A percentile compares a stretch with the other conserved stretches of the same genome.
Conservation (phyloP, 2,329 filamentous ascomycete species). For the Neonectria magnoliae region DNA sequence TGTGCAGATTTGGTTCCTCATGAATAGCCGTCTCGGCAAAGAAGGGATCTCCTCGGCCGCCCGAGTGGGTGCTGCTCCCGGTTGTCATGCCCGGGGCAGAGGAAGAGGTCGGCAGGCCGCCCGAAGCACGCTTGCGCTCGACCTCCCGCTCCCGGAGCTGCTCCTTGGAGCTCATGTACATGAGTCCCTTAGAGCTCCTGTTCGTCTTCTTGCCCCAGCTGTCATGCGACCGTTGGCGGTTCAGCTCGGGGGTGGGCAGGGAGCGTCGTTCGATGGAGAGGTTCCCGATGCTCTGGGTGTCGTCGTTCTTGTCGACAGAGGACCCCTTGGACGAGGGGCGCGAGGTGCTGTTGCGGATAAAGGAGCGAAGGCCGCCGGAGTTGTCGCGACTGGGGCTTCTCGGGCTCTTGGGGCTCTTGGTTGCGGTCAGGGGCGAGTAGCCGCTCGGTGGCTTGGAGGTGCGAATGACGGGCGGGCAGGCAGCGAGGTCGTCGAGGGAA, state of each 20-base stretch:
- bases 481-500: slow-evolving; percentile 68
- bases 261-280: slow-evolving; percentile 68
- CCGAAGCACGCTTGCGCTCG: slow-evolving; percentile 65
- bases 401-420: slow-evolving; percentile 59
- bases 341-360: slow-evolving; percentile 63
- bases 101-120: slow-evolving; percentile 33
- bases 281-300: slow-evolving; percentile 71
- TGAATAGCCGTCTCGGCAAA: slow-evolving; percentile 64
- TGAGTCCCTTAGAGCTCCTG: slow-evolving; percentile 66
- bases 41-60: slow-evolving; percentile 57
- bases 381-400: slow-evolving; percentile 63
- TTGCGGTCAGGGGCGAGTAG: slow-evolving; percentile 75
- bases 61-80: slow-evolving; percentile 49
- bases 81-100: slow-evolving; percentile 50
- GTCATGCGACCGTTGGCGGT: slow-evolving; percentile 65
- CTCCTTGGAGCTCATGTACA: slow-evolving; percentile 81
- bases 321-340: slow-evolving; percentile 70
- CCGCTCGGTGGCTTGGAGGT: slow-evolving; percentile 85
- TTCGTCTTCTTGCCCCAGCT: slow-evolving; percentile 69
- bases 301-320: slow-evolving; percentile 64
- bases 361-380: slow-evolving; percentile 64
- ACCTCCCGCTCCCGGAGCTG: slow-evolving; percentile 69
- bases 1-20: slow-evolving; percentile 58
- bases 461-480: slow-evolving; percentile 76
- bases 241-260: slow-evolving; percentile 60